phyloP scores from a whole-genome alignment of 345 rosid species.

The Sonneratia alba region DNA sequence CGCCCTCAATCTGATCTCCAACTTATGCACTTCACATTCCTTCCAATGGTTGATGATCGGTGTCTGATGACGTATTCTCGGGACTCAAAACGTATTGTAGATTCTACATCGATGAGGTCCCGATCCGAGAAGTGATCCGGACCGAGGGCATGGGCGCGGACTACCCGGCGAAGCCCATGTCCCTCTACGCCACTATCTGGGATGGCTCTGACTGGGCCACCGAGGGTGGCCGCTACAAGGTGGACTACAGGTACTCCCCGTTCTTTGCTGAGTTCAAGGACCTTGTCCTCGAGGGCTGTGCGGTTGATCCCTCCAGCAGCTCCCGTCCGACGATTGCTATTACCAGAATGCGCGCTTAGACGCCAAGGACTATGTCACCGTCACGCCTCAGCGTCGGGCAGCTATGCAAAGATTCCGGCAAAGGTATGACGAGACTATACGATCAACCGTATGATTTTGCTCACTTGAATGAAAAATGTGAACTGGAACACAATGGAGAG shows the following conservation, averaged over 20 bases:
- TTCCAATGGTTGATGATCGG: no score
- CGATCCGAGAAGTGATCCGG: constrained; percentile 63
- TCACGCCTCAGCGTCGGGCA: no score
- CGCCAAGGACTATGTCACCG: no score
- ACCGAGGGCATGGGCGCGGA: constrained; percentile 64
- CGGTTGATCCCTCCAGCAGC: constrained; percentile 43
- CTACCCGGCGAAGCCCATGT: constrained; percentile 83
- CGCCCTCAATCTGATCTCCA: no score
- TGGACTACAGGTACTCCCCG: constrained; percentile 63
- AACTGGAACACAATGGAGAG: no score
- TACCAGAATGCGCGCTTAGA: constrained; percentile 10
- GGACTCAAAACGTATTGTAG: constrained; percentile 15
- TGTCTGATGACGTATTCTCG: no score
- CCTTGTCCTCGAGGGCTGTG: constrained; percentile 60
- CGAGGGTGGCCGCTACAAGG: constrained; percentile 65
- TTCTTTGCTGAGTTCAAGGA: constrained; percentile 63
- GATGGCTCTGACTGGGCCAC: constrained; percentile 96
- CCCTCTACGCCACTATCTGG: constrained; percentile 87
- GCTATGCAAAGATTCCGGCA: no score
- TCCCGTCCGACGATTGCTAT: constrained; percentile 20
- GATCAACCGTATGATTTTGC: no score
- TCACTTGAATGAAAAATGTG: no score
- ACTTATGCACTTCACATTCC: no score
- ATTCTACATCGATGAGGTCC: constrained; percentile 82
- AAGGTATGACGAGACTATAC: no score